Evolutionary conservation across 2,329 filamentous ascomycete genomes (phyloP).

Genomic region (Neofusicoccum sp.): DNA sequence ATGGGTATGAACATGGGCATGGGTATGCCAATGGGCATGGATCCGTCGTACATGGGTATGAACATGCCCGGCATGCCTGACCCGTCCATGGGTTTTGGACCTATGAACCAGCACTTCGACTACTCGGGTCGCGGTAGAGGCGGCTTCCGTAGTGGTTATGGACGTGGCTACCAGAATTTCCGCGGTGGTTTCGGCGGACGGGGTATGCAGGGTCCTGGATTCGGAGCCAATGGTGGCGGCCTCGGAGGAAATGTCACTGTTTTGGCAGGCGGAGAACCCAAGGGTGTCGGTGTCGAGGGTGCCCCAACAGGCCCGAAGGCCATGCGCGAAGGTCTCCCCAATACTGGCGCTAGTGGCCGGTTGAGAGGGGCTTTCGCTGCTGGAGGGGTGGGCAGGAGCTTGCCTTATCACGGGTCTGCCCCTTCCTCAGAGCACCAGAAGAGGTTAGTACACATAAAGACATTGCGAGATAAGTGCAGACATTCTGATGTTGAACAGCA

Average conservation of each 20-base stretch:
- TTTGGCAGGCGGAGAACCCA: slow-evolving; percentile 38
- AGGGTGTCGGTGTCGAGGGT: slow-evolving; percentile 60
- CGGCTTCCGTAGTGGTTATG: slow-evolving; percentile 39
- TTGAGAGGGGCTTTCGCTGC: slow-evolving; percentile 30
- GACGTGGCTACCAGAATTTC: slow-evolving; percentile 42
- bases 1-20: slow-evolving; percentile 16
- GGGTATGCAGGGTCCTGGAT: slow-evolving; percentile 28
- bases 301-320: slow-evolving; percentile 93
- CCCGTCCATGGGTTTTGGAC: slow-evolving; percentile 19
- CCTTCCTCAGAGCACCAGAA: slow-evolving; percentile 2
- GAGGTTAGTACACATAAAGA: slow-evolving; percentile 1
- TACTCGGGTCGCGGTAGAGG: slow-evolving; percentile 65
- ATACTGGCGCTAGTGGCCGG: slow-evolving; percentile 70
- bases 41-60: slow-evolving; percentile 31
- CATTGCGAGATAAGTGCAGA: background rate
- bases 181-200: slow-evolving; percentile 49
- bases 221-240: slow-evolving; percentile 19
- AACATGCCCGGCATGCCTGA: slow-evolving; percentile 28
- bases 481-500: slow-evolving; percentile 21
- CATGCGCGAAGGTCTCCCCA: slow-evolving; percentile 84
- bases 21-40: slow-evolving; percentile 17
- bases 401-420: background rate
- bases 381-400: background rate
- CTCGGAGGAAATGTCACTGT: slow-evolving; percentile 35
- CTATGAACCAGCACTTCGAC: slow-evolving; percentile 24